Evolutionary conservation across 2,329 filamentous ascomycete species (phyloP).

Genomic region (Colletotrichum sublineola): DNA sequence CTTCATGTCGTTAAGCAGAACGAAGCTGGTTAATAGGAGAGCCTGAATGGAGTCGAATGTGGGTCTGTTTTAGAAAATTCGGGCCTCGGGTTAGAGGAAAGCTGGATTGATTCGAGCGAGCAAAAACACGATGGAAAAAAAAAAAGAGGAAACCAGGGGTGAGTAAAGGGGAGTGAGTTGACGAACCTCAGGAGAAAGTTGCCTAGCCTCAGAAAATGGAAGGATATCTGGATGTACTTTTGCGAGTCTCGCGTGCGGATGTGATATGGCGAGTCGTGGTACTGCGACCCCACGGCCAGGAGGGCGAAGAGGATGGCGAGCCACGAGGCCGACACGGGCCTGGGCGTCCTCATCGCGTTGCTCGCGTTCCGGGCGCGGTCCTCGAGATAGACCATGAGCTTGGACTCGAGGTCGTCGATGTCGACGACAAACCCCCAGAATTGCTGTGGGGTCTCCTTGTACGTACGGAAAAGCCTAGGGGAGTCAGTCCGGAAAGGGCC

Average conservation of each 20-base stretch:
- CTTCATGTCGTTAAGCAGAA: constrained; percentile 77
- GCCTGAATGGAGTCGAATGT: constrained; percentile 77
- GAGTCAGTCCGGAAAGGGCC: constrained; percentile 11
- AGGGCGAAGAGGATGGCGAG: constrained; percentile 75
- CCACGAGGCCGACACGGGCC: constrained; percentile 73
- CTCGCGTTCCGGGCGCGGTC: constrained; percentile 70
- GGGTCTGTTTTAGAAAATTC: constrained; percentile 56
- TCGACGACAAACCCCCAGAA: constrained; percentile 78
- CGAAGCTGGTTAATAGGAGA: constrained; percentile 72
- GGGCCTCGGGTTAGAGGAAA: constrained; percentile 27
- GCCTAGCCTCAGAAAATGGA: constrained; percentile 73
- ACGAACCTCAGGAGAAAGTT: constrained; percentile 72
- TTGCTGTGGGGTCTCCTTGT: constrained; percentile 76
- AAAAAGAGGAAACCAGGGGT: too few relatives aligned
- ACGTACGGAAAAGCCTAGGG: constrained; percentile 71
- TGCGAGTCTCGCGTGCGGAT: constrained; percentile 70
- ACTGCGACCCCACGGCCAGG: constrained; percentile 75
- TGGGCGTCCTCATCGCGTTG: constrained; percentile 59
- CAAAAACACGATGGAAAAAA: neutral
- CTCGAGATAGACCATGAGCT: constrained; percentile 74
- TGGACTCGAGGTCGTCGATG: constrained; percentile 74
- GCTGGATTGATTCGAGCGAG: neutral
- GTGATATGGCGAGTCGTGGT: constrained; percentile 74
- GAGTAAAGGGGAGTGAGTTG: neutral
- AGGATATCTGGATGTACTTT: constrained; percentile 73